Base-by-base conservation (phyloP, 106 monocot genomes). In the Chionographis japonica region DNA sequence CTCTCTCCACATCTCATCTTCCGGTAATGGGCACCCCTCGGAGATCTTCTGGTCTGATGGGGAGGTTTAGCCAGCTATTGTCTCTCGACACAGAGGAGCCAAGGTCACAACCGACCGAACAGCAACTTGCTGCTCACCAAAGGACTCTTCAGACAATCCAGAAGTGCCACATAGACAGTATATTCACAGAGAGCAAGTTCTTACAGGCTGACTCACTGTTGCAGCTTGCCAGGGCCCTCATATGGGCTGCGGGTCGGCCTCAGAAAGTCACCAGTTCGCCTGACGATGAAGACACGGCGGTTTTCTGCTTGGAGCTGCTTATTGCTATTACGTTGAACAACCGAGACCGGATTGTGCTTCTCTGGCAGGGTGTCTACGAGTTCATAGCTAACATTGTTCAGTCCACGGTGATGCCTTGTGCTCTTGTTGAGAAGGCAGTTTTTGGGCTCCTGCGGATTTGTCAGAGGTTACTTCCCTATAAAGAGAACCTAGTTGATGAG, bases 141-240 rank as follows among this genome's bases (percentile, higher is more conserved):
- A 80, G 77, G 50, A 80, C 90, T 59, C 62, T 77, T 58, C 73
- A 90, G 56, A 90, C 83, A 12, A 80, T 90, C 4, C 70, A 80
- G 68, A 86, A 86, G 70, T 90, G 90, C 60, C 82, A 78, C 62
- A 86, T 86, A 68, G 80, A 82, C 37, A 86, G 61, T 66, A 83
- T 90, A 77, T 90, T 90, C 61, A 74, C 83, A 13, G 90, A 90
- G 55, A 90, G 90, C 80, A 90, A 90, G 51, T 90, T 90, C 58
- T 68, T 90, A 37, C 90, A 90, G n/a, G 77, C 90, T 37, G 90
- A 90, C 16, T 90, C 90, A 8, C 60, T 90, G 12, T 43, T 75
- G 19, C 73, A 90, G 40, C 83, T 90, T 10, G 77, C 83, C n/a
- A 77, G 69, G 56, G 80, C 90, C 52, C 83, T 90, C 37, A 80